These are phyloP conservation scores for Endoconidiophora laricicola DNA, from an alignment of 2,329 filamentous ascomycete species.

Conservation along the genomic window DNA sequence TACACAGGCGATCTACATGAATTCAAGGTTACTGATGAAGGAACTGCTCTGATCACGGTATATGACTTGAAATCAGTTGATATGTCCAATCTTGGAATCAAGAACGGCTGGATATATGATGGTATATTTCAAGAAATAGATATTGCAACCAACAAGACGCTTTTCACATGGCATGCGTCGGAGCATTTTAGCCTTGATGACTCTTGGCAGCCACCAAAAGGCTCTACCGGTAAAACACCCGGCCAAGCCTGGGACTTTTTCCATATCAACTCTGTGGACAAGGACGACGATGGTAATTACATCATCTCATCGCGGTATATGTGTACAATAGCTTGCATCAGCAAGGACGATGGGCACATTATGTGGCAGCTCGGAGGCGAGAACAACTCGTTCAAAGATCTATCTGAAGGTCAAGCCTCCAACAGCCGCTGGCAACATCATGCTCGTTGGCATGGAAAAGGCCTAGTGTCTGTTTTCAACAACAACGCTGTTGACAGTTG, in stretches of 20 bases:
- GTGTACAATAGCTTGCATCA: conserved; percentile 30
- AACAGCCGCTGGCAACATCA: conserved; percentile 36
- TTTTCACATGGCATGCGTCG: conserved; percentile 28
- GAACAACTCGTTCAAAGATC: conserved; percentile 23
- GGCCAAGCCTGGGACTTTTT: conserved; percentile 34
- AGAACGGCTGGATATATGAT: conserved; percentile 19
- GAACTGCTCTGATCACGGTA: conserved; percentile 25
- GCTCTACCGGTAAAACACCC: conserved; percentile 16
- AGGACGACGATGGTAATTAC: conserved; percentile 33
- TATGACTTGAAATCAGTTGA: conserved; percentile 20
- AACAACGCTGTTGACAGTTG: conserved; percentile 31
- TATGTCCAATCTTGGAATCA: conserved; percentile 16
- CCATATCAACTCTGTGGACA: conserved; percentile 40
- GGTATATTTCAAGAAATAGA: conserved; percentile 30
- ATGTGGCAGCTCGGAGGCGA: conserved; percentile 37
- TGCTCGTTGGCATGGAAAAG: conserved; percentile 29
- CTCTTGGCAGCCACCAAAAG: conserved; percentile 5
- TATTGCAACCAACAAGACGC: conserved; percentile 29
- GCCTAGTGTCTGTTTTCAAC: conserved; percentile 36
- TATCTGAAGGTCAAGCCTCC: conserved; percentile 19
- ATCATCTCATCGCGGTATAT: conserved; percentile 36
- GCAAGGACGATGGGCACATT: conserved; percentile 28
- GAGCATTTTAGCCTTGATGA: conserved; percentile 17
- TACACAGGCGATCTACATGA: conserved; percentile 21
- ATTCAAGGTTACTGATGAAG: conserved; percentile 24